Base-by-base conservation (phyloP, 345 rosid species). In the Corchorus capsularis region DNA sequence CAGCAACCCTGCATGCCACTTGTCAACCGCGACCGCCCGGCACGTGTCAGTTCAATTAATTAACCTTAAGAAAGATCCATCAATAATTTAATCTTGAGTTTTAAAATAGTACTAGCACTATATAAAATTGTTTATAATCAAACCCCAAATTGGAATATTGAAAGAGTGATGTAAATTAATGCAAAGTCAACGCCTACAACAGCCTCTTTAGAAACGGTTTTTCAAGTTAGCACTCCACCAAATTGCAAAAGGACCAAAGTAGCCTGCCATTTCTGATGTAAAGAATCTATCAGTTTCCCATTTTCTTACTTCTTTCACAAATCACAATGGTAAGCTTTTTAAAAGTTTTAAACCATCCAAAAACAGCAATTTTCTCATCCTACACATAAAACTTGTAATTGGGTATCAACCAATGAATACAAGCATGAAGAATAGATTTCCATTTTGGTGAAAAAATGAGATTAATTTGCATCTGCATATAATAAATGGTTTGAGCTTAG, bases 161-260 rank as follows among this genome's bases (percentile, higher is more conserved):
- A 10, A 14, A 64, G 61, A 16, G 12, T 20, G 56, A 47, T 50
- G 50, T 4, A 27, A 50, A 62, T 27, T 63, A 45, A 8, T 69
- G 8, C 39, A 35, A 77, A 70, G 69, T 69, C 75, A 69, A 70
- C 74, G 57, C 27, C 39, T 46, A 17, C 37, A 60, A 54, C 73
- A 69, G 61, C 27, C 60, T 8, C 16, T 69, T 69, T 49, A 22
- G 43, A 69, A 34, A 57, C 37, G 60, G 70, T 61, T 37, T 59
- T 61, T 62, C 70, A 70, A 39, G 15, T 62, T 69, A 19, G 63
- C 75, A 70, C 70, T 70, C 71, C 46, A 50, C 47, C 19, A n/a
- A n/a, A 9, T 1, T 6, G 52, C n/a, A n/a, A 56, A 67, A 66
- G 22, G 62, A 70, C 75, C 19, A 52, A 16, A 34, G 35, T 60